Evolutionary conservation across 108 stramenopile genomes (phyloP), one percentile per base, ranked within the genome.

Genomic region (Seminavis robusta): DNA sequence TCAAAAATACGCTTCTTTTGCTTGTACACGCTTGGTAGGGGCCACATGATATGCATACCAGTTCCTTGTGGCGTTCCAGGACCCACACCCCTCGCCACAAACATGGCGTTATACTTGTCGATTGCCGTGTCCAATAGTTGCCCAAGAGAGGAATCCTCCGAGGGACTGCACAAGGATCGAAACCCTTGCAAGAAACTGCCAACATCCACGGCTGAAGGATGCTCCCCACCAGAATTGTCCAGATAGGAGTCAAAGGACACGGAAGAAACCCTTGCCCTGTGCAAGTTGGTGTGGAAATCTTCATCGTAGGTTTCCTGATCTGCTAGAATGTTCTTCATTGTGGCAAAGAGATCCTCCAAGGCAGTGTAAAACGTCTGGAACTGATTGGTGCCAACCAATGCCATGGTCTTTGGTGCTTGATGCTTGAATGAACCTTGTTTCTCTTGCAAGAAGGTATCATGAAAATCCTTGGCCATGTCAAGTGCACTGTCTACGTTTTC

Each of bases 31-130:
- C 9, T 17, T 3, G 20, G 41, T 21, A 21, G 41, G 20, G 41
- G 41, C 41, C 41, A 42, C 41, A 42, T 9, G 23, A 65, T 51
- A 56, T 65, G 64, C 64, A 65, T 65, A 4, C 64, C 64, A 11
- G 64, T 65, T 4, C 30, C 43, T 7, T 38, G 15, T 13, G 51
- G 36, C 11, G 64, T 65, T 13, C 56, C 56, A 10, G 21, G 40
- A 2, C 64, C 64, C 31, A 26, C 29, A n/a, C 49, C 56, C 10
- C 56, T 8, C 0, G 19, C 46, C 3, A 57, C 46, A 47, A 65
- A 65, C 64, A 65, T 56, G 33, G 3, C 57, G 41, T 13, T 24
- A 25, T 65, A 65, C 3, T 43, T 47, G 21, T 8, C 17, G 13
- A 33, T 13, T 3, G 56, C 56, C 5, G 30, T 40, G 13, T 4